These are phyloP conservation scores for Epichloe sibirici DNA, from an alignment of 2,329 filamentous ascomycete genomes.

Conservation along the genomic window DNA sequence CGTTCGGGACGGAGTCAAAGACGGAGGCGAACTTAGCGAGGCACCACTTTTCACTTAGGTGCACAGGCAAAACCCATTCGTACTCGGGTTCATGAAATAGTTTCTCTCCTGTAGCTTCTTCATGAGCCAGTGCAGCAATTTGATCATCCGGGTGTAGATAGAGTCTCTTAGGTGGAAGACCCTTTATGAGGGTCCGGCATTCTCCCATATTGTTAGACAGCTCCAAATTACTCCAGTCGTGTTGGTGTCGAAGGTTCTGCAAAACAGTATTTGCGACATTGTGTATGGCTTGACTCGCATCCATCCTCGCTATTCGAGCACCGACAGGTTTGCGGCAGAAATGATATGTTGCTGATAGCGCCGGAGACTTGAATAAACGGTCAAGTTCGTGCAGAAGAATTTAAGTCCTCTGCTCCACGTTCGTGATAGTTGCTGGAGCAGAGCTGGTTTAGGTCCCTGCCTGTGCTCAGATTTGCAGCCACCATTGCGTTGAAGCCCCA, in stretches of 20 bases:
- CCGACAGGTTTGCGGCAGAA: background rate
- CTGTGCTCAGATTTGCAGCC: too few species aligned
- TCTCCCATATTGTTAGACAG: slow-evolving; percentile 34
- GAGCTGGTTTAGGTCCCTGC: too few species aligned
- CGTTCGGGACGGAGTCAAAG: slow-evolving; percentile 48
- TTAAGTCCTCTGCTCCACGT: too few species aligned
- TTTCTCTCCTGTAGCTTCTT: slow-evolving; percentile 33
- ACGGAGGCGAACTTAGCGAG: slow-evolving; percentile 52
- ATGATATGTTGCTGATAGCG: background rate
- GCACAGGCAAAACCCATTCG: slow-evolving; percentile 69
- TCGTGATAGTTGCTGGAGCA: too few species aligned
- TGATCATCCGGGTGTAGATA: slow-evolving; percentile 79
- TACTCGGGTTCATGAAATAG: slow-evolving; percentile 40
- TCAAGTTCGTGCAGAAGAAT: too few species aligned
- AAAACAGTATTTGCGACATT: slow-evolving; percentile 36
- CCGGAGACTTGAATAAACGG: background rate
- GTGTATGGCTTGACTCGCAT: background rate
- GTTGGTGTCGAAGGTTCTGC: slow-evolving; percentile 62
- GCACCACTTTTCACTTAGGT: slow-evolving; percentile 62
- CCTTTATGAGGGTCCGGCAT: slow-evolving; percentile 54
- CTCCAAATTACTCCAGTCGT: slow-evolving; percentile 56
- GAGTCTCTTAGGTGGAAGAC: slow-evolving; percentile 58
- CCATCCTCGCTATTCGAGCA: background rate
- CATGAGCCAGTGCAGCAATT: slow-evolving; percentile 54
- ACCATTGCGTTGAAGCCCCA: too few species aligned